Conservation (phyloP, 2,329 filamentous ascomycete genomes). For the Sporothrix sp. region DNA sequence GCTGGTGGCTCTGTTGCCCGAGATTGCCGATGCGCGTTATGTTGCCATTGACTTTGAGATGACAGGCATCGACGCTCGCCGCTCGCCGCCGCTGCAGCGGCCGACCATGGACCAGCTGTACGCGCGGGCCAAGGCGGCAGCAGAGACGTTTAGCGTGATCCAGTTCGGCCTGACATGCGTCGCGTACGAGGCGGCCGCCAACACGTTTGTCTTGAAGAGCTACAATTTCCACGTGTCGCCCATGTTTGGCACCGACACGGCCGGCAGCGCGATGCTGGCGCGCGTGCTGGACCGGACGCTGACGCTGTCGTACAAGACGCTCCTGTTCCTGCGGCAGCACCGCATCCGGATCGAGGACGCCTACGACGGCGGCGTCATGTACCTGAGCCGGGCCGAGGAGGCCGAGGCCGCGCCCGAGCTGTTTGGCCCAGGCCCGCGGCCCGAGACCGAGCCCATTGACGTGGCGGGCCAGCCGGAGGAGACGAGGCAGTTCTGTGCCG, state of each 20-base stretch:
- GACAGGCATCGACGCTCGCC: conserved; percentile 23
- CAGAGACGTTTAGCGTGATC: conserved; percentile 25
- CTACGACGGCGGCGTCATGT: conserved; percentile 23
- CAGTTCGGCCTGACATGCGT: conserved; percentile 30
- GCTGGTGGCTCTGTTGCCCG: conserved; percentile 24
- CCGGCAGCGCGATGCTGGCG: conserved; percentile 15
- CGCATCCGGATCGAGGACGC: conserved; percentile 22
- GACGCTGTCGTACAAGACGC: conserved; percentile 22
- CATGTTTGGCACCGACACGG: conserved; percentile 17
- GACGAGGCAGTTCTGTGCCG: conserved; percentile 15
- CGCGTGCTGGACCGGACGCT: conserved; percentile 22
- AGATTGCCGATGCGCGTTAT: conserved; percentile 24
- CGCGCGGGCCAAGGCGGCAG: conserved; percentile 21
- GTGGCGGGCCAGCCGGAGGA: conserved; percentile 7
- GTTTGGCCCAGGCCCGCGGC: background rate
- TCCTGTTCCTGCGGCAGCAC: conserved; percentile 23
- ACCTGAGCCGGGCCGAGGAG: conserved; percentile 24
- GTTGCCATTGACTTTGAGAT: conserved; percentile 31
- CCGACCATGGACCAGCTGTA: conserved; percentile 21
- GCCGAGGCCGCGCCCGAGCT: conserved; percentile 4
- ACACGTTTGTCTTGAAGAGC: conserved; percentile 15
- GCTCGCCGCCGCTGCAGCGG: background rate
- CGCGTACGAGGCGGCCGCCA: background rate
- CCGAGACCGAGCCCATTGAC: background rate
- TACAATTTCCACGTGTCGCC: conserved; percentile 27